These are phyloP conservation scores for Tephrocybe sp. DNA, from an alignment of 768 basidiomycete genomes.

Conservation along the genomic window DNA sequence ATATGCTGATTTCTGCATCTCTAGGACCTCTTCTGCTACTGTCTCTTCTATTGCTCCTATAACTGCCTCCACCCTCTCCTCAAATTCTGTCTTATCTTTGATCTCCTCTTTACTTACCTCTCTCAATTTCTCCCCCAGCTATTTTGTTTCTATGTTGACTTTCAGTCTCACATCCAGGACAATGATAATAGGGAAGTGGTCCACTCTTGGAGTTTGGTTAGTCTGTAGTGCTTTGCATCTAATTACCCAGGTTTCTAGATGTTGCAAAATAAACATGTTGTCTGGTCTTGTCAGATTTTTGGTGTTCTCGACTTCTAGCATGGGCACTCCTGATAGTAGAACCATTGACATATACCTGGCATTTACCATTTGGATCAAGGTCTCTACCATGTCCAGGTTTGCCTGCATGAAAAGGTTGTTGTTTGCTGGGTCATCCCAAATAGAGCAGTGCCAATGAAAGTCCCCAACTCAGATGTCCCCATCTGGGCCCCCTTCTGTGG, in stretches of 20 bases:
- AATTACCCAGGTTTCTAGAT: neutral
- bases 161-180: no score
- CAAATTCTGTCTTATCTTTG: neutral
- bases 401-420: conserved; percentile 32
- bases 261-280: conserved; percentile 38
- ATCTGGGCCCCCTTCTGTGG: neutral
- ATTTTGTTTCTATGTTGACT: neutral
- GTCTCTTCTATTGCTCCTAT: neutral
- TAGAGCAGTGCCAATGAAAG: conserved; percentile 41
- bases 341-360: conserved; percentile 31
- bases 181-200: conserved; percentile 1
- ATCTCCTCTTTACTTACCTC: neutral
- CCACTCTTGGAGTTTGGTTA: neutral
- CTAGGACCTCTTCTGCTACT: neutral
- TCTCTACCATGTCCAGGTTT: conserved; percentile 20
- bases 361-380: conserved; percentile 25
- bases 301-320: conserved; percentile 23
- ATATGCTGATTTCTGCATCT: neutral
- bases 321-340: conserved; percentile 33
- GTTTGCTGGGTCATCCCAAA: conserved; percentile 35
- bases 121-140: neutral
- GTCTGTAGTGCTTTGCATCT: neutral
- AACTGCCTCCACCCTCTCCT: neutral
- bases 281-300: conserved; percentile 39
- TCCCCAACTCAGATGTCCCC: conserved; percentile 31